Evolutionary conservation across 2,329 filamentous ascomycete genomes (phyloP).

Genomic region (Elsinoe necatrix): DNA sequence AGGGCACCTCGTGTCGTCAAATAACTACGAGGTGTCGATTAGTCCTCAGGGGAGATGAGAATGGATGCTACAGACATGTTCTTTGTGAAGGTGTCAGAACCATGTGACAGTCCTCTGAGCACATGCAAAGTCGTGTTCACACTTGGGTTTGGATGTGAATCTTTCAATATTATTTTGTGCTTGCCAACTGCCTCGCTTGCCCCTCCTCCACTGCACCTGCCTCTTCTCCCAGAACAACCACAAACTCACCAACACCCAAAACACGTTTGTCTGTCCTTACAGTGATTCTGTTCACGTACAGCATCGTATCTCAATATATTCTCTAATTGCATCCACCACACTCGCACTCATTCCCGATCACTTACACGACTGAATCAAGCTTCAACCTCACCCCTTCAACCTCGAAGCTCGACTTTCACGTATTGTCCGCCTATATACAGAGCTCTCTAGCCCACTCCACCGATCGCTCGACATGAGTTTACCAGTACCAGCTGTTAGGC

Average conservation of each 20-base stretch:
- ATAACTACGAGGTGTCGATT: not conserved
- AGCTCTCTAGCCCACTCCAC: not conserved
- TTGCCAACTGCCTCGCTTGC: not conserved
- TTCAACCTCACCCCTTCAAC: not conserved
- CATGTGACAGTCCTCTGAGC: not conserved
- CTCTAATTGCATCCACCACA: not conserved
- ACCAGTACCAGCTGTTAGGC: not conserved
- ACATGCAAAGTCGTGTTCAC: not conserved
- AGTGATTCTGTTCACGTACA: not conserved
- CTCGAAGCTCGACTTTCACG: not conserved
- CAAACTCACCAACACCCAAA: not conserved
- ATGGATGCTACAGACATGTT: not conserved
- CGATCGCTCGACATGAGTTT: not conserved
- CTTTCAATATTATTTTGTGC: not conserved
- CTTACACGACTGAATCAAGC: not conserved
- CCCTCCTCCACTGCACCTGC: not conserved
- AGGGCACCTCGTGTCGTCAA: not conserved
- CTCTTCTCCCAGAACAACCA: not conserved
- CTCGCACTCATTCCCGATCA: not conserved
- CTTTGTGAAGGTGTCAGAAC: not conserved
- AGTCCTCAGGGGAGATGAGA: not conserved
- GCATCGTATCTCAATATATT: not conserved
- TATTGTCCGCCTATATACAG: not conserved
- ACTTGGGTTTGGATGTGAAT: not conserved
- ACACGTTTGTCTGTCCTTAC: not conserved